Evolutionary conservation across 2,329 filamentous ascomycete species (phyloP), one percentile per base, ranked within the genome.

Genomic region (Myriangium duriaei): DNA sequence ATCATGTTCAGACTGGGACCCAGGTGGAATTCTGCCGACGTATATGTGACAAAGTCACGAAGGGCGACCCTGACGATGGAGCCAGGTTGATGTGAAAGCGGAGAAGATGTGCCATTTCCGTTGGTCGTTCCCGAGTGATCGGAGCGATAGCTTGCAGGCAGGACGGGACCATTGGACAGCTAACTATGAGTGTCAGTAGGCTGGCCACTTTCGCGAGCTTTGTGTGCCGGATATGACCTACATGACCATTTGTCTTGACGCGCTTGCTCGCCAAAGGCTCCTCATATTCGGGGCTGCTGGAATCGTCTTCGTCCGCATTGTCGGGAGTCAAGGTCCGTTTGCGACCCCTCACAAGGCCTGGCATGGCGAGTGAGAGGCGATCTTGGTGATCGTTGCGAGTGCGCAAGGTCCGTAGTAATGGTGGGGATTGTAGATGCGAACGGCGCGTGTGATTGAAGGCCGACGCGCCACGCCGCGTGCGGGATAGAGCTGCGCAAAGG

Each of bases 1-100:
- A 98, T 79, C 88, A 98, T 96, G 57, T 98, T 98, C 52, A 98
- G 61, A 55, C 83, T 88, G 1, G 91, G 88, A 0, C 91, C 91
- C 10, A 86, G 85, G 42, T 80, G 75, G 58, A 96, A 95, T 47
- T 94, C 87, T 39, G 86, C 88, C 37, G 79, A 76, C 34, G 83
- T 86, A 61, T 98, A 98, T 0, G 91, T 98, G 39, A 98, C 85
- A 50, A 98, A 98, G 59, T 96, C 83, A 34, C 71, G 73, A 31
- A 96, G 70, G 48, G 76, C 80, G 33, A 98, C 85, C 24, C 87
- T 76, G 34, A 95, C 77, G 48, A 98, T 92, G 7, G 91, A 80
- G 9, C 91, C 91, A 2, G 86, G 77, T 46, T 82, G 71, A 49
- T 66, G 56, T 21, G 52, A 48, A 12, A 47, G 45, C 3, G 42